Conservation (phyloP, 2,329 filamentous ascomycete species). For the Aureobasidium sp. region DNA sequence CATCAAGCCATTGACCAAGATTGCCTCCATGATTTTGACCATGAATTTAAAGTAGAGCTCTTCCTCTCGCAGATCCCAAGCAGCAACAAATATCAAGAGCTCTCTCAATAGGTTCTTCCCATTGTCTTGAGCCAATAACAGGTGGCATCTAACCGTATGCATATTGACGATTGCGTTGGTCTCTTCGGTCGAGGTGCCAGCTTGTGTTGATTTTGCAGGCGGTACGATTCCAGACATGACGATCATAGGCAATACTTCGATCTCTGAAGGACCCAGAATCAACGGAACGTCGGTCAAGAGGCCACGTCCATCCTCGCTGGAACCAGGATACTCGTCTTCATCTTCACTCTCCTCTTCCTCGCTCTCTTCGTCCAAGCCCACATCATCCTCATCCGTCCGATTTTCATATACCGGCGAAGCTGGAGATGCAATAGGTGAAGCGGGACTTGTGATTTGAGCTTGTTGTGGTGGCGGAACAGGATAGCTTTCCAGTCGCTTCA, state of each 20-base stretch:
- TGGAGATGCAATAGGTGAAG: constrained; percentile 27
- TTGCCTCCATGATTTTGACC: constrained; percentile 88
- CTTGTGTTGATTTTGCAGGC: constrained; percentile 47
- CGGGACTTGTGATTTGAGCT: constrained; percentile 18
- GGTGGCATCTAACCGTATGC: constrained; percentile 82
- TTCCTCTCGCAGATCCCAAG: constrained; percentile 91
- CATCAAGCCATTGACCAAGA: constrained; percentile 80
- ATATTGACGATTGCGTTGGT: constrained; percentile 61
- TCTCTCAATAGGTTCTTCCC: constrained; percentile 84
- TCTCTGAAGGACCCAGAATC: constrained; percentile 88
- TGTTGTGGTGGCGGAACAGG: constrained; percentile 17
- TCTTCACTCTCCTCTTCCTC: constrained; percentile 56
- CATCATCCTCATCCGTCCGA: constrained; percentile 14
- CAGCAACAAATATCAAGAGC: constrained; percentile 89
- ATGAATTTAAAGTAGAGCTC: constrained; percentile 96
- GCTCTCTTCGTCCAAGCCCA: constrained; percentile 35
- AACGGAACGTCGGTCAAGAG: constrained; percentile 89
- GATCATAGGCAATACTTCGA: constrained; percentile 94
- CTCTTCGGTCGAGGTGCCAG: constrained; percentile 48
- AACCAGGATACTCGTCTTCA: constrained; percentile 62
- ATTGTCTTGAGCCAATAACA: constrained; percentile 82
- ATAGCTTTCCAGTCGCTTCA: constrained; percentile 44
- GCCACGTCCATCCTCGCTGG: constrained; percentile 64
- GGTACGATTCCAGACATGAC: constrained; percentile 92
- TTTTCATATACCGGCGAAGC: constrained; percentile 15